Evolutionary conservation across 306 rosid species (phyloP), one percentile per base, ranked within the genome.

Genomic region (Dryas alaskensis): DNA sequence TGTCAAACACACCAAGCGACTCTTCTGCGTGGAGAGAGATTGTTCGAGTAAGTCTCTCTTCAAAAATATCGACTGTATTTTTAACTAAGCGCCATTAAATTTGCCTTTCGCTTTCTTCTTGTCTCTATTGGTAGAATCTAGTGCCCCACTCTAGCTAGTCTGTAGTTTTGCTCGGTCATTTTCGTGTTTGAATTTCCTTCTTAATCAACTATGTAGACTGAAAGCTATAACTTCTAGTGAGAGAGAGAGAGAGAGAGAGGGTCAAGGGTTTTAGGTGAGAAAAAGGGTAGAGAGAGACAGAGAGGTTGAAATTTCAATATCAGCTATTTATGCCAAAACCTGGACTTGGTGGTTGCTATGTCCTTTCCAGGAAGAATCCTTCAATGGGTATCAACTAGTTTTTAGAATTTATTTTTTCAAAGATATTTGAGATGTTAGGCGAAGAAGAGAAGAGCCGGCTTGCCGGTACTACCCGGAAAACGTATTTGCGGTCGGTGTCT

Each of bases 231-330:
- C 43, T 68, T 76, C 44, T 77, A 40, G 60, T 42, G 78, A 69
- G 54, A 47, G 67, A 76, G 52, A 73, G 75, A 73, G 71, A 72
- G 52, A 67, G 55, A 40, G 74, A 48, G 67, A 60, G 17, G 76
- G 93, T 93, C 97, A 89, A 89, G 81, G 86, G 85, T 76, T 90
- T 89, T 91, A 86, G 98, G 89, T 84, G 83, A 63, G 77, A 84
- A 87, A 73, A 68, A 4, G 9, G 0, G 27, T 8, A n/a, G 50
- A 62, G 70, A 47, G 55, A 48, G 22, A 49, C 48, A 37, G 64
- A 8, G n/a, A 42, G 53, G 65, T 78, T 75, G 83, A 76, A 81
- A 14, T 77, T 57, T 59, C 87, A 77, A 75, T 82, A 79, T 57
- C 75, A 73, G 70, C 74, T 85, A 44, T 69, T 74, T 75, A 65